These are phyloP conservation scores for Ophiostoma novo-ulmi DNA, from an alignment of 2,329 filamentous ascomycete genomes.

Conservation along the genomic window DNA sequence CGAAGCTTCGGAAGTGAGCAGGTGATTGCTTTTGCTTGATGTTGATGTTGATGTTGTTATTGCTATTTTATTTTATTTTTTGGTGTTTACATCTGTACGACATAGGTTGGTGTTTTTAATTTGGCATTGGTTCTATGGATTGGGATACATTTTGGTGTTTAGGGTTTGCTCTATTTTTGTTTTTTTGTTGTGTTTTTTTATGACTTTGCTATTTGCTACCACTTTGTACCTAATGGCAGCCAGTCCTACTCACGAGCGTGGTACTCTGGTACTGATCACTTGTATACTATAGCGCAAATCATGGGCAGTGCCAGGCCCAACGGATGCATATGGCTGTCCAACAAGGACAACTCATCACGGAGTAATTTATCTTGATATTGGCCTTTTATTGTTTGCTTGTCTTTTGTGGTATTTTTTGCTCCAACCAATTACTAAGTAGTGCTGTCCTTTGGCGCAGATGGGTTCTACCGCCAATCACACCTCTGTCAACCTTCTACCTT, in stretches of 20 bases:
- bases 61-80: neutral
- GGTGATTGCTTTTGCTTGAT: neutral
- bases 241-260: neutral
- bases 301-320: neutral
- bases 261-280: constrained; percentile 6
- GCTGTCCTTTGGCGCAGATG: neutral
- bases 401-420: neutral
- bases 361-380: constrained; percentile 19
- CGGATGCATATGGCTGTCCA: neutral
- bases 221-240: neutral
- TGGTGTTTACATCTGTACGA: constrained; percentile 15
- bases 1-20: constrained; percentile 48
- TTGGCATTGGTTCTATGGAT: neutral
- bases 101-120: constrained; percentile 12
- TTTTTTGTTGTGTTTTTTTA: neutral
- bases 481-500: neutral
- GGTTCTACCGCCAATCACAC: neutral
- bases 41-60: neutral
- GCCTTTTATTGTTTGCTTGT: neutral
- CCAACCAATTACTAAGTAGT: neutral
- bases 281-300: neutral
- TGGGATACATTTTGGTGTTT: constrained; percentile 16
- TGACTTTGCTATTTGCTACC: neutral
- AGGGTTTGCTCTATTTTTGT: neutral
- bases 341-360: constrained; percentile 19